Base-by-base conservation (phyloP, 1,284 basidiomycete species). In the Tilletia indica region DNA sequence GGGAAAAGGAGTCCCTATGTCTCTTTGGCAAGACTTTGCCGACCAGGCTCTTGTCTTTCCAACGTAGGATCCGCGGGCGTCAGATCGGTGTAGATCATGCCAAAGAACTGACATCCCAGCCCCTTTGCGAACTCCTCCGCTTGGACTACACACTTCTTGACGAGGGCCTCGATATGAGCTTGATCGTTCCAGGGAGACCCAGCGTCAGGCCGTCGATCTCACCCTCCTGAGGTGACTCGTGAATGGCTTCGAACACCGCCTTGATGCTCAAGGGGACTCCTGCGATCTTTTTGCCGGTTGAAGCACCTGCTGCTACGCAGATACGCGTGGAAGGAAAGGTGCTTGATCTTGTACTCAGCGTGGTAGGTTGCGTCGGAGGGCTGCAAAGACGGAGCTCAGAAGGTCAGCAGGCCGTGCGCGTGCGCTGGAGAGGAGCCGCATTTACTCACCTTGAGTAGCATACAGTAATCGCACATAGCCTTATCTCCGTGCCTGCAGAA, bases 391-490 rank as follows among this genome's bases (percentile, higher is more conserved):
- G 49, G 5, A 21, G 3, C 12, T 14, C n/a, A n/a, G n/a, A n/a
- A 12, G 3, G 36, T 69, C 68, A 69, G 61, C 42, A 61, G 4
- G 3, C 11, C 56, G 21, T 63, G 38, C 31, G 42, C 12, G 12
- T 45, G 42, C 42, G 42, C 42, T 45, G 12, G 42, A 12, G 12
- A 45, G 42, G 12, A 5, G 45, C 48, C n/a, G 16, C 38, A 21
- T 39, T 19, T 39, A n/a, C 87, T 80, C 75, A 88, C 88, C 83
- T 99, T 97, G 45, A 99, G 86, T 25, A 97, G 97, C 93, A 97
- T 98, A 86, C 96, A 99, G 83, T 99, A 94, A 84, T 99, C 97
- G 84, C 96, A 99, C 96, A 99, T 99, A 49, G 92, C 94, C 83
- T 97, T 98, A 16, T 90, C 87, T 0, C 94, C 93, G 81, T 99